These are phyloP conservation scores for Leucosporidium creatinivorum DNA, from an alignment of 768 basidiomycete species.

Conservation along the genomic window DNA sequence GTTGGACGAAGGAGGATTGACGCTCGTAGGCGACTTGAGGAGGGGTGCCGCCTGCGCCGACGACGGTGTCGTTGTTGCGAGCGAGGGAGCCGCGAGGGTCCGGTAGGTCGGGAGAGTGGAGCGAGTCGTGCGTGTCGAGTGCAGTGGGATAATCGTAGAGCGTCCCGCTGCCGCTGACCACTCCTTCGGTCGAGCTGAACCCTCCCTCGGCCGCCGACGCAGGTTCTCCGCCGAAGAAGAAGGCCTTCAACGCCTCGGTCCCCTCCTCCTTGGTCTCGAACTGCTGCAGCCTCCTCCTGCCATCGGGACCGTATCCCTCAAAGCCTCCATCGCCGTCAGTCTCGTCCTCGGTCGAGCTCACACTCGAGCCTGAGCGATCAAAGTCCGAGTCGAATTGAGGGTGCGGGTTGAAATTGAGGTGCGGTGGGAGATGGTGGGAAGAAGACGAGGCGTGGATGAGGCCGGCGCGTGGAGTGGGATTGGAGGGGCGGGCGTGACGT, in stretches of 20 bases:
- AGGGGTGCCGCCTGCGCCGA: constrained; percentile 11
- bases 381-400: neutral
- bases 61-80: neutral
- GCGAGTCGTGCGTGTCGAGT: neutral
- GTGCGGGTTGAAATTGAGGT: neutral
- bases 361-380: neutral
- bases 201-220: neutral
- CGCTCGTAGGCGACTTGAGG: constrained; percentile 28
- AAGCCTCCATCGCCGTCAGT: constrained; percentile 9
- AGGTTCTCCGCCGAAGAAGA: constrained; percentile 32
- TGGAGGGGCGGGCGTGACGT: neutral
- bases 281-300: neutral
- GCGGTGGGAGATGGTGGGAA: neutral
- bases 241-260: constrained; percentile 26
- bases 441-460: neutral
- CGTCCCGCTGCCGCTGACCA: neutral
- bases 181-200: neutral
- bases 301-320: neutral
- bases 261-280: constrained; percentile 29
- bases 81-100: neutral
- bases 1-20: constrained; percentile 27
- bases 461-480: neutral
- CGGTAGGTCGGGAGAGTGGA: neutral
- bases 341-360: constrained; percentile 20
- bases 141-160: too few species aligned